Evolutionary conservation across 129 eudicot genomes (phyloP).

Genomic region (Erigeron canadensis): DNA sequence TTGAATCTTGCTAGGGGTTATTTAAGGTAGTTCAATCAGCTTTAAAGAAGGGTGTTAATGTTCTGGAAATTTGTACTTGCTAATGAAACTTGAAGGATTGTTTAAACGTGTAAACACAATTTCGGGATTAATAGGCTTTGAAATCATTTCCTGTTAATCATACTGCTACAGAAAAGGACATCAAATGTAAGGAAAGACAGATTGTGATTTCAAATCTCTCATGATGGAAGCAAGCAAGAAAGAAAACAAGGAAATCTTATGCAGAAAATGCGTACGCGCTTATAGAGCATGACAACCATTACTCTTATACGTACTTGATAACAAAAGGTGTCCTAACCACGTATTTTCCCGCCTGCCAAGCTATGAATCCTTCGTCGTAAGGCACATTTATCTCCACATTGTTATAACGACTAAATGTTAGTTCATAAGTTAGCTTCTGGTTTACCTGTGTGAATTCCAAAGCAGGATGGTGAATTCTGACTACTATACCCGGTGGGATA

Average conservation of each 20-base stretch:
- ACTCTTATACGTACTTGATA: constrained; percentile 23
- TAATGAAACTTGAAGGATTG: not conserved
- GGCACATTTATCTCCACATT: not conserved
- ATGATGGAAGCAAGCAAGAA: constrained; percentile 6
- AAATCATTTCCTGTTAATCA: not conserved
- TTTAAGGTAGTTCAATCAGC: too few species aligned
- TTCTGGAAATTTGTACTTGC: not conserved
- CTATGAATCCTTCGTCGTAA: constrained; percentile 35
- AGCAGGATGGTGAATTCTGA: constrained; percentile 6
- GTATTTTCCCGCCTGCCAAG: constrained; percentile 33
- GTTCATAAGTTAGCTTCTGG: constrained; percentile 35
- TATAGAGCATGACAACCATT: not conserved
- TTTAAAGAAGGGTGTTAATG: not conserved
- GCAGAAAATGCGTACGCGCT: constrained; percentile 7
- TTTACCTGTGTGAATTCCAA: constrained; percentile 28
- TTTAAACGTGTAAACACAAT: not conserved
- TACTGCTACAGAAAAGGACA: not conserved
- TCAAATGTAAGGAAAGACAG: not conserved
- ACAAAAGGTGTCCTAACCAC: constrained; percentile 43
- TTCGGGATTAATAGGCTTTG: not conserved
- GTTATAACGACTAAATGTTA: constrained; percentile 28
- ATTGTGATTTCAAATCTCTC: not conserved
- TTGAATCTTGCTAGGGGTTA: too few species aligned
- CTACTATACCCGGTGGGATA: constrained; percentile 28
- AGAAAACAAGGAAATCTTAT: not conserved